Percentiles rank a stretch among this genome's conserved stretches.
These are phyloP conservation scores for Dendrocalamus sinicus DNA, from an alignment of 176 grass and related monocot species.

Conservation along the genomic window DNA sequence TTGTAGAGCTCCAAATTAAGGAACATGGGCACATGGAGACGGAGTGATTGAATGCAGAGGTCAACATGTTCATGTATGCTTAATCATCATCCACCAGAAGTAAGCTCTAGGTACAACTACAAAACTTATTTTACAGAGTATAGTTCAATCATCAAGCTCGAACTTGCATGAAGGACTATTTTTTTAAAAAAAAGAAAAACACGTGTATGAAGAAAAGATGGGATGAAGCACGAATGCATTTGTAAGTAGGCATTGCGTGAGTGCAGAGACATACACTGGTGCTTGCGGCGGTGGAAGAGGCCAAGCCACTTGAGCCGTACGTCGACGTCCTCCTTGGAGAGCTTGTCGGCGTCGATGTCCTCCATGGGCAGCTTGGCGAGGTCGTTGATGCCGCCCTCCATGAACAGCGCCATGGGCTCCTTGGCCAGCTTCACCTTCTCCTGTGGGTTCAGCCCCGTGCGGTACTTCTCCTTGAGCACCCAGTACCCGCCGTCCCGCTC, in stretches of 20 bases:
- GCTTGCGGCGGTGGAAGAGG: slow-evolving; percentile 95
- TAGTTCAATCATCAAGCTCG: not conserved
- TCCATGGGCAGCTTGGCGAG: slow-evolving; percentile 68
- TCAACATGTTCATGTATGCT: not conserved
- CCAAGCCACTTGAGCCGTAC: slow-evolving; percentile 94
- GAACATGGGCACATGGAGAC: not conserved
- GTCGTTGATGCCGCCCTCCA: slow-evolving; percentile 72
- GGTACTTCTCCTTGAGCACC: slow-evolving; percentile 86
- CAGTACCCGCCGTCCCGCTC: slow-evolving; percentile 65
- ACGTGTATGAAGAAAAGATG: not conserved
- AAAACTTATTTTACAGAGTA: not conserved
- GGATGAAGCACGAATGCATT: not conserved
- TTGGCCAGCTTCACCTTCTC: slow-evolving; percentile 96
- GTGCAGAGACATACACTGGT: slow-evolving; percentile 63
- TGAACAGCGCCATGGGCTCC: slow-evolving; percentile 84
- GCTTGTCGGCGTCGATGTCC: slow-evolving; percentile 71
- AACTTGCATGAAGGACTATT: slow-evolving; percentile 6
- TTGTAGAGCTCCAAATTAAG: not conserved
- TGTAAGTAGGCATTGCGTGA: not conserved
- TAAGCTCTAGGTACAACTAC: not conserved
- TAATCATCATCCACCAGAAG: slow-evolving; percentile 1
- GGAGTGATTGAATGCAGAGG: not conserved
- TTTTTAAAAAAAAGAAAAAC: not conserved
- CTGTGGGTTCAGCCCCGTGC: slow-evolving; percentile 77
- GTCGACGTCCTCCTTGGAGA: slow-evolving; percentile 88